Percentiles rank a stretch among this genome's conserved stretches.
Conservation (phyloP, 2,329 filamentous ascomycete species). For the Phoma sp. region DNA sequence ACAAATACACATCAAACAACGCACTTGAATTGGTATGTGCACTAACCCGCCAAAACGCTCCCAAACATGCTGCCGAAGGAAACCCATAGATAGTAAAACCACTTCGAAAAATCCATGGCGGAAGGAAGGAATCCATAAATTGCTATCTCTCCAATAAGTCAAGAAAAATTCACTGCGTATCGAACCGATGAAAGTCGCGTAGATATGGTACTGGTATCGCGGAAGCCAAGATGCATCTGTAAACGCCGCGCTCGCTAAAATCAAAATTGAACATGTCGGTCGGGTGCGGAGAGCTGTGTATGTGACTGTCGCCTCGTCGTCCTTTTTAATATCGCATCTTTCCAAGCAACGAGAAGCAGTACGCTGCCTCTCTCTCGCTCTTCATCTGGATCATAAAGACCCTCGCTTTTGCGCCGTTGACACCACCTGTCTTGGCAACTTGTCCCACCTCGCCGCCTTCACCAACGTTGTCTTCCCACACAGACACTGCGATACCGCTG, state of each 20-base stretch:
- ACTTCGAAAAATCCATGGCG: neutral
- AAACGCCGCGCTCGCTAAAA: conserved; percentile 7
- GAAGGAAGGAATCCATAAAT: neutral
- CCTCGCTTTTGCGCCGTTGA: conserved; percentile 60
- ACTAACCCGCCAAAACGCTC: neutral
- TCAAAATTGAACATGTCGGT: neutral
- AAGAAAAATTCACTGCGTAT: no score
- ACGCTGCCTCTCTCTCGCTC: conserved; percentile 57
- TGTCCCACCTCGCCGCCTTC: conserved; percentile 66
- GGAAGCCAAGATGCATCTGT: conserved; percentile 8
- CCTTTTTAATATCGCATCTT: conserved; percentile 55
- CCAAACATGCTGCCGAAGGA: neutral
- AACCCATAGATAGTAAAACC: neutral
- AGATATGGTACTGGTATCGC: conserved; percentile 6
- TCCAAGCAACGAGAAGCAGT: conserved; percentile 58
- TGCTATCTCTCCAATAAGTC: neutral
- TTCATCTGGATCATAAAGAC: conserved; percentile 71
- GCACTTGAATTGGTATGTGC: neutral
- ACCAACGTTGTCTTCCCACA: conserved; percentile 72
- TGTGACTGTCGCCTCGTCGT: neutral
- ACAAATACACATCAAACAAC: neutral
- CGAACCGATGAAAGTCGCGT: no score
- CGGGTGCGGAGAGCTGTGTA: neutral
- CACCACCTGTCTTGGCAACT: conserved; percentile 65
- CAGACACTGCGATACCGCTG: conserved; percentile 85